These are phyloP conservation scores for Luffa acutangula DNA, from an alignment of 306 rosid genomes.

Conservation along the genomic window DNA sequence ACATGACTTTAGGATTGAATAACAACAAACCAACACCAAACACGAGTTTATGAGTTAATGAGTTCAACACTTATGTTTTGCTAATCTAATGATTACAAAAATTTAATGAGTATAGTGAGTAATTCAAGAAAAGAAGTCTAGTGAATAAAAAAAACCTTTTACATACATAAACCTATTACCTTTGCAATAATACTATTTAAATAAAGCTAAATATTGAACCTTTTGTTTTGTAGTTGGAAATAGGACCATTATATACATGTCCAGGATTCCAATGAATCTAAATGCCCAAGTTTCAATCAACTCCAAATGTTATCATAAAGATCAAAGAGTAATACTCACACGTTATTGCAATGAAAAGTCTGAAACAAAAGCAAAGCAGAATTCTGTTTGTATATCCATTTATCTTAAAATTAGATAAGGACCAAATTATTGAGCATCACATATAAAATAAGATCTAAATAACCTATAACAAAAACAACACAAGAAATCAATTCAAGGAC, in stretches of 20 bases:
- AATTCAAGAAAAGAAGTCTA: no score
- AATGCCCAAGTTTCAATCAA: neutral
- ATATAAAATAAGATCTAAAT: neutral
- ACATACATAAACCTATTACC: no score
- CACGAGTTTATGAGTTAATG: no score
- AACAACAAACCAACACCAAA: no score
- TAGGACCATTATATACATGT: neutral
- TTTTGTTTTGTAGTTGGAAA: neutral
- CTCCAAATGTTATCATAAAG: neutral
- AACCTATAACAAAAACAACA: neutral
- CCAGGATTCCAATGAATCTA: neutral
- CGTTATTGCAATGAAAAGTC: slow-evolving; percentile 50
- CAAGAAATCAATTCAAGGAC: neutral
- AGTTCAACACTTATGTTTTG: no score
- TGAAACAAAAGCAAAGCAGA: slow-evolving; percentile 22
- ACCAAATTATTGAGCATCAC: neutral
- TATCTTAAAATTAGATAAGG: neutral
- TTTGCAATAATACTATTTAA: no score
- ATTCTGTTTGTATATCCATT: slow-evolving; percentile 17
- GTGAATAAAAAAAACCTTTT: no score
- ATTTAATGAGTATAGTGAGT: no score
- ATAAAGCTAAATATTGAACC: neutral
- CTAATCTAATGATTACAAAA: no score
- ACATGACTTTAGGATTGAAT: no score
- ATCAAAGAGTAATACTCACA: slow-evolving; percentile 32